Conservation (phyloP, 2,329 filamentous ascomycete species). For the Xylariaceae sp. region DNA sequence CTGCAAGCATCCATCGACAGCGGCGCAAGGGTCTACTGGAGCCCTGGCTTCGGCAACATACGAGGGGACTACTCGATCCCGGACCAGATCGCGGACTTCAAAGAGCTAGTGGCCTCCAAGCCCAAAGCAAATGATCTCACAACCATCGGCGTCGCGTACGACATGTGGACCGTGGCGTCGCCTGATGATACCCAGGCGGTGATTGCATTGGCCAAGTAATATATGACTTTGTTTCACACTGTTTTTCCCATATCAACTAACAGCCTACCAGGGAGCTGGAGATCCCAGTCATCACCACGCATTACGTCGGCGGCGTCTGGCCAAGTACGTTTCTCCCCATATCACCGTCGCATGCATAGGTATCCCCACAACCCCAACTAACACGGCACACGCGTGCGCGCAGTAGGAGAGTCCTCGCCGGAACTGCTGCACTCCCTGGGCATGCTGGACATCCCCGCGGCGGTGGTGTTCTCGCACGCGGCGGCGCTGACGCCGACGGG, state of each 20-base stretch:
- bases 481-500: slow-evolving; percentile 46
- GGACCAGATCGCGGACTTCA: slow-evolving; percentile 45
- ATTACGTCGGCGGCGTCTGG: slow-evolving; percentile 46
- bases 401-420: slow-evolving; percentile 42
- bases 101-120: slow-evolving; percentile 38
- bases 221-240: background rate
- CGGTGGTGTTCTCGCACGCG: slow-evolving; percentile 57
- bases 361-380: background rate
- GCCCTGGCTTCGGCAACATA: slow-evolving; percentile 45
- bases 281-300: slow-evolving; percentile 50
- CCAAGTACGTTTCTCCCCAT: slow-evolving; percentile 32
- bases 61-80: slow-evolving; percentile 37
- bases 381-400: background rate
- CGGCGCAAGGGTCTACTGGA: slow-evolving; percentile 52
- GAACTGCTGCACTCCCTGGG: slow-evolving; percentile 40
- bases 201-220: slow-evolving; percentile 39
- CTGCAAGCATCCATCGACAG: slow-evolving; percentile 51
- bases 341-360: background rate
- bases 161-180: slow-evolving; percentile 38
- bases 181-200: slow-evolving; percentile 37
- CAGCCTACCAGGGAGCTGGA: slow-evolving; percentile 38
- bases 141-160: slow-evolving; percentile 47
- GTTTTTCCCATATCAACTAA: background rate
- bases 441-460: slow-evolving; percentile 47
- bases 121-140: slow-evolving; percentile 35